Evolutionary conservation across 441 rosid species (phyloP), one percentile per base, ranked within the genome.

Genomic region (Aleurites moluccanus): DNA sequence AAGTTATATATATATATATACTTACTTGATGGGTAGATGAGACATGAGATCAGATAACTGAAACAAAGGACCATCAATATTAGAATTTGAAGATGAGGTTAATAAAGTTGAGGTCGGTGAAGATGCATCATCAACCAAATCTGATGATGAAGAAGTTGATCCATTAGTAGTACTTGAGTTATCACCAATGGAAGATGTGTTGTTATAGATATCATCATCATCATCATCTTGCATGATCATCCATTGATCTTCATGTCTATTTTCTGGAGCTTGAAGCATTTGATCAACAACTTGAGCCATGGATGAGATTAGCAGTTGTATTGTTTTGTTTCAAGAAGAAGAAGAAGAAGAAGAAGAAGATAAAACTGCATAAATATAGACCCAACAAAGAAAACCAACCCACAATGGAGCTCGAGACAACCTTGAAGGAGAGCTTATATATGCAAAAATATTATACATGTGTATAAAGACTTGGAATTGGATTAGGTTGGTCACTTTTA

Each of bases 21-120:
- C 90, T 85, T 83, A 88, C 93, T 88, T 85, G 83, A 89, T 83
- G 63, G 91, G 93, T 27, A 88, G 85, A 67, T 84, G 83, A 27
- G 83, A 77, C 89, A 88, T 85, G 80, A 89, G 89, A 64, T 89
- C 89, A n/a, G 91, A 88, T 10, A 89, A 71, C 66, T 85, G 84
- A 82, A 67, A 89, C 62, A 89, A 73, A 73, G 90, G 85, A 21
- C 88, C 90, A 49, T 87, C 86, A 8, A 11, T 15, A 10, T 72
- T 82, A 15, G 83, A 78, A 14, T 69, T 61, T 6, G 85, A 80
- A 6, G 81, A 70, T 28, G 85, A 78, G 25, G 74, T 52, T 4
- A 78, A 56, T 44, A 56, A 42, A 7, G 50, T 56, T 20, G 83
- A 81, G 35, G 73, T 38, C 28, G 83, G 70, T 59, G 89, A 82